Evolutionary conservation across 225 moss, liverwort and hornwort species (phyloP), one percentile per base, ranked within the genome.

Genomic region (Polytrichum commune): DNA sequence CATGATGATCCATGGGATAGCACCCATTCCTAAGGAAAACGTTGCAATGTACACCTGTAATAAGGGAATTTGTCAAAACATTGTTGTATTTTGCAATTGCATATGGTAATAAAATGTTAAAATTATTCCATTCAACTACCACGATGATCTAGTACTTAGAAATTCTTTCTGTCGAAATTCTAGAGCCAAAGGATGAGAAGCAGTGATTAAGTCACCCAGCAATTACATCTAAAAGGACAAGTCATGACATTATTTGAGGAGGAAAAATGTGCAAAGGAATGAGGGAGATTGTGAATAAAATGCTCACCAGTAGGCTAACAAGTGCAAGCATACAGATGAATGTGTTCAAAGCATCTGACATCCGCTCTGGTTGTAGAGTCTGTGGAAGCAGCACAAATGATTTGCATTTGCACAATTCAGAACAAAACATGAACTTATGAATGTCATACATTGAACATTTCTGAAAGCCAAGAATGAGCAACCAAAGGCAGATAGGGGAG

Each of bases 1-100:
- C 79, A 93, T 86, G 75, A 93, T 72, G 46, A 96, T 80, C 93
- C 90, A 93, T 55, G 93, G 96, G 63, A 92, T 85, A n/a, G 95
- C 90, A 72, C 91, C 96, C 1, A 88, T 19, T 58, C 91, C 95
- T 70, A 93, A 72, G 4, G 90, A 80, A 68, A 83, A 90, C 2
- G 89, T 4, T 73, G 84, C 90, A 19, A 91, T 80, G 13, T 85
- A 92, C 62, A 89, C 88, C 96, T 96, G 79, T 8, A 46, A 27
- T 35, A 29, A 72, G 54, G 9, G n/a, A 22, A 26, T 30, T 6
- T 68, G 68, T 54, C 32, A 35, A 54, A 10, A 18, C 20, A 19
- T 65, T 55, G 4, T 30, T 8, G 20, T 33, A 55, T 18, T 8
- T 55, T 8, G 23, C 23, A 57, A 16, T 63, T 13, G 46, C 46